Percentiles rank a stretch among this genome's conserved stretches.
Conservation (phyloP, 768 basidiomycete species). For the Lanmaoa rubissima region DNA sequence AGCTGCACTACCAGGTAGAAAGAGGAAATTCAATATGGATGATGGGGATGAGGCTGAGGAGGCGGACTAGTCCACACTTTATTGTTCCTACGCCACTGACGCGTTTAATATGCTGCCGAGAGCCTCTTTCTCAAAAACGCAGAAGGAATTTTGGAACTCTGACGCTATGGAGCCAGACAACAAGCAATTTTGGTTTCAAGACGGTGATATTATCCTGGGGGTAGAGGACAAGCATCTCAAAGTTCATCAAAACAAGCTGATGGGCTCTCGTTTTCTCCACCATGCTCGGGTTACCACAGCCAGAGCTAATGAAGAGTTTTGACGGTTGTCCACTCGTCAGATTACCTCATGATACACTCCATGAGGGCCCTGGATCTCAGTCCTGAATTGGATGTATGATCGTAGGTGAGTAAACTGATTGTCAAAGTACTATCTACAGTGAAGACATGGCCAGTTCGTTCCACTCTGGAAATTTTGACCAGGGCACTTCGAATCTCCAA, state of each 20-base stretch:
- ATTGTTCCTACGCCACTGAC: constrained; percentile 8
- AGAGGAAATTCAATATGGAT: constrained; percentile 65
- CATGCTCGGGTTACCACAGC: constrained; percentile 38
- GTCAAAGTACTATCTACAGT: not conserved
- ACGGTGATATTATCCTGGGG: constrained; percentile 37
- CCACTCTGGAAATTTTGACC: constrained; percentile 27
- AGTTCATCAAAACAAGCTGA: constrained; percentile 24
- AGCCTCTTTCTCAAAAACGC: not conserved
- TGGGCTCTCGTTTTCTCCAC: constrained; percentile 31
- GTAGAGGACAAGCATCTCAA: constrained; percentile 25
- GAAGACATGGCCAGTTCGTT: constrained; percentile 24
- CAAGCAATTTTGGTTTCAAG: constrained; percentile 29
- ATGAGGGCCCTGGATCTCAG: constrained; percentile 33
- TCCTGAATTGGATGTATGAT: constrained; percentile 35
- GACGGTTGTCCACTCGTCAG: constrained; percentile 33
- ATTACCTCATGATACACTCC: constrained; percentile 24
- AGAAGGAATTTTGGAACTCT: not conserved
- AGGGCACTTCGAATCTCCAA: constrained; percentile 34
- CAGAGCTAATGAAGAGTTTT: constrained; percentile 27
- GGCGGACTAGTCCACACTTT: constrained; percentile 11
- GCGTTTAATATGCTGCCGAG: not conserved
- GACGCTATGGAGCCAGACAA: not conserved
- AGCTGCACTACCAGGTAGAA: constrained; percentile 67
- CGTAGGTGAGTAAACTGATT: constrained; percentile 24
- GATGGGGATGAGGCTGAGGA: constrained; percentile 35